phyloP scores from a whole-genome alignment of 306 rosid genomes.

The Psophocarpus tetragonolobus region DNA sequence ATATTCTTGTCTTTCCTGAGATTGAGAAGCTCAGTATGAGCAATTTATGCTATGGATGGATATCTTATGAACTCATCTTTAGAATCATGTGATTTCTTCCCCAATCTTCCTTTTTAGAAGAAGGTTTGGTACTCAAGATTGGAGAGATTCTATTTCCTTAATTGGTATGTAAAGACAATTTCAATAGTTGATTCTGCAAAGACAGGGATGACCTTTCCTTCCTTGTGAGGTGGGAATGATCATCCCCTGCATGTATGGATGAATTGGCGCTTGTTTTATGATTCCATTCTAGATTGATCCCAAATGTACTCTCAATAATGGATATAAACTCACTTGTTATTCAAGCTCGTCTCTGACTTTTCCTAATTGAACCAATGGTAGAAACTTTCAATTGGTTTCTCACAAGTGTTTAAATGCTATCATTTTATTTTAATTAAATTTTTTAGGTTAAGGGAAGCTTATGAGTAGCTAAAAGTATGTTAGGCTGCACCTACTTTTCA shows the following conservation, averaged over 20 bases:
- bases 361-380: constrained; percentile 6
- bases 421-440: background rate
- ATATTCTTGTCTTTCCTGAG: constrained; percentile 2
- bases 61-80: constrained; percentile 12
- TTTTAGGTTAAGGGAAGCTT: background rate
- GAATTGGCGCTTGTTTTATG: background rate
- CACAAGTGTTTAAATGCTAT: background rate
- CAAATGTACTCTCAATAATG: background rate
- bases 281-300: background rate
- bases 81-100: constrained; percentile 18
- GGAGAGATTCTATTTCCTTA: background rate
- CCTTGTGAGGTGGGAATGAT: background rate
- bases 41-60: background rate
- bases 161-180: background rate
- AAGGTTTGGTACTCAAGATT: constrained; percentile 10
- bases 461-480: background rate
- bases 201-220: background rate
- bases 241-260: constrained; percentile 1
- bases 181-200: background rate
- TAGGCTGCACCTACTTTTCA: background rate
- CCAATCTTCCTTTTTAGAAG: background rate
- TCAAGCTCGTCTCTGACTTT: constrained; percentile 17
- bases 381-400: constrained; percentile 16
- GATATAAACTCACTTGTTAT: background rate
- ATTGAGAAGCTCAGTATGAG: background rate